phyloP scores from a whole-genome alignment of 441 rosid genomes.

The Francoa sonchifolia region DNA sequence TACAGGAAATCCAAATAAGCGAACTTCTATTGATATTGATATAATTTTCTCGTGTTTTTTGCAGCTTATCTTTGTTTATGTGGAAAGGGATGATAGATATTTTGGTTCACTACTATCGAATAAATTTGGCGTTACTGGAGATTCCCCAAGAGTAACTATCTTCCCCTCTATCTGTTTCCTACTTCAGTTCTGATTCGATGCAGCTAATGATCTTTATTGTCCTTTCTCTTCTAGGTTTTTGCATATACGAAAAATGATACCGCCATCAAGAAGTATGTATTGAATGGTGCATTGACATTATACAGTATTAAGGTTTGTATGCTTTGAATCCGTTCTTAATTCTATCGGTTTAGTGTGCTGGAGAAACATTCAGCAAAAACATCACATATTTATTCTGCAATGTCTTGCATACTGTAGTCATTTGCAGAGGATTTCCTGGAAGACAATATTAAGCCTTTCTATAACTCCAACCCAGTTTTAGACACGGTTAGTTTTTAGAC shows the following conservation, averaged over 20 bases:
- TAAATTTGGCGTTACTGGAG: constrained; percentile 70
- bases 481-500: constrained; percentile 23
- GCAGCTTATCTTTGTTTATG: constrained; percentile 85
- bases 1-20: neutral
- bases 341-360: neutral
- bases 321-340: neutral
- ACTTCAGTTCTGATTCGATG: neutral
- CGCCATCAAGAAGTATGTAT: constrained; percentile 44
- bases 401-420: constrained; percentile 17
- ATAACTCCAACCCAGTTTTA: constrained; percentile 73
- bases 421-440: constrained; percentile 58
- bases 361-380: neutral
- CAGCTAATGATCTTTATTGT: constrained; percentile 2
- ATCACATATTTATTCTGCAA: neutral
- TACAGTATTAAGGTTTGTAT: constrained; percentile 57
- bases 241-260: constrained; percentile 73
- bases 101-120: constrained; percentile 88
- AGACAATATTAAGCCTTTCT: constrained; percentile 63
- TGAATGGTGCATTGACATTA: constrained; percentile 50
- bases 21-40: neutral
- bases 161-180: neutral
- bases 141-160: constrained; percentile 46
- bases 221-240: constrained; percentile 39
- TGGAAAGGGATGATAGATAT: constrained; percentile 90
- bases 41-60: constrained; percentile 1